A percentile compares a stretch with the other conserved stretches of the same genome.
These are phyloP conservation scores for Phytophthora ramorum DNA, from an alignment of 352 stramenopile species.

Conservation along the genomic window DNA sequence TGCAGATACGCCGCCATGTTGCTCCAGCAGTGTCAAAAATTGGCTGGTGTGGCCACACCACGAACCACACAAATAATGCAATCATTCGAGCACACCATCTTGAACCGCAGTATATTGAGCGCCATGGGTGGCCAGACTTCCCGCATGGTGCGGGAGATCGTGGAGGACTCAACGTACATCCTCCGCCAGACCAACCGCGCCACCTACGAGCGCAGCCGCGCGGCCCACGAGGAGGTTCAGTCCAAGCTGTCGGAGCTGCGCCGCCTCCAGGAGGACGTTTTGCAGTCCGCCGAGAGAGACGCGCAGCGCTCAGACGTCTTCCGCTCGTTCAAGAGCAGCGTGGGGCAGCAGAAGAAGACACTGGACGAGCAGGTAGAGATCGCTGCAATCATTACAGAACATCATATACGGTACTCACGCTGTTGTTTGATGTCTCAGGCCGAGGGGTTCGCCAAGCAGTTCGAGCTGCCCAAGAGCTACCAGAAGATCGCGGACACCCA, in stretches of 20 bases:
- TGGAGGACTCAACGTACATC: constrained; percentile 84
- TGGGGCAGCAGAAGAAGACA: constrained; percentile 68
- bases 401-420: constrained; percentile 4
- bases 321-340: constrained; percentile 53
- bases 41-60: too few relatives aligned
- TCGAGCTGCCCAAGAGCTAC: constrained; percentile 73
- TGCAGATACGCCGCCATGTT: constrained; percentile 86
- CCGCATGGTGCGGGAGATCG: constrained; percentile 80
- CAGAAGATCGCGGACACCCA: constrained; percentile 72
- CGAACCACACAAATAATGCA: neutral
- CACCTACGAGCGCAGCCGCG: constrained; percentile 71
- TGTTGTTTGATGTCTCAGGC: constrained; percentile 32
- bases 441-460: constrained; percentile 78
- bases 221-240: constrained; percentile 61
- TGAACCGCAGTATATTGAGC: constrained; percentile 6
- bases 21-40: constrained; percentile 1
- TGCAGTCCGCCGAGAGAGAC: constrained; percentile 65
- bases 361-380: constrained; percentile 62
- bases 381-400: neutral
- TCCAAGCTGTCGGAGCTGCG: constrained; percentile 68
- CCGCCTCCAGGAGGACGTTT: constrained; percentile 61
- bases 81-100: constrained; percentile 18
- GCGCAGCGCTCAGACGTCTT: constrained; percentile 63
- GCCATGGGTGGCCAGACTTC: constrained; percentile 83
- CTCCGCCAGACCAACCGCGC: constrained; percentile 75